Evolutionary conservation across 495 filamentous ascomycete species (phyloP).

Genomic region (Daldinia grandis): DNA sequence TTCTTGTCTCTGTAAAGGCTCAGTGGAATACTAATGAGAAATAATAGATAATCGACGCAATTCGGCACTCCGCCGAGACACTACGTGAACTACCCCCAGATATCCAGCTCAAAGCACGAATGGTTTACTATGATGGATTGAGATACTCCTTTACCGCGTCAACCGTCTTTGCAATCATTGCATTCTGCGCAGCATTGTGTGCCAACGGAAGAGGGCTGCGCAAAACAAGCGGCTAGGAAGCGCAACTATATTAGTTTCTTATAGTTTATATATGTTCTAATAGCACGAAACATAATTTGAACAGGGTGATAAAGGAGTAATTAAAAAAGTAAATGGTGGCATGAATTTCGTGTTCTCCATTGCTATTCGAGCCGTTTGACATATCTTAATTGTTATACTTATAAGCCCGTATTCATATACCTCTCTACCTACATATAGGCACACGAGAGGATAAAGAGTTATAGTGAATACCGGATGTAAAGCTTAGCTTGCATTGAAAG

Average conservation of each 20-base stretch:
- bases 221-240: constrained; percentile 32
- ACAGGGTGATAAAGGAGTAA: too few relatives aligned
- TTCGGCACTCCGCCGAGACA: constrained; percentile 67
- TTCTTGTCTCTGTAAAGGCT: constrained; percentile 31
- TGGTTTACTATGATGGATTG: constrained; percentile 68
- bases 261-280: background rate
- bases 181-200: constrained; percentile 61
- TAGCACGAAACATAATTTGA: too few relatives aligned
- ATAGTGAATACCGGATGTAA: too few relatives aligned
- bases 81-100: constrained; percentile 64
- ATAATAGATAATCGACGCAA: constrained; percentile 64
- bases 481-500: background rate
- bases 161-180: constrained; percentile 59
- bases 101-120: constrained; percentile 65
- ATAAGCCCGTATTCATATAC: too few relatives aligned
- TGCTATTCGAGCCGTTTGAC: too few relatives aligned
- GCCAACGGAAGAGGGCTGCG: constrained; percentile 58
- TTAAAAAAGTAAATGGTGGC: too few relatives aligned
- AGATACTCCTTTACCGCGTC: constrained; percentile 63
- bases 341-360: too few relatives aligned
- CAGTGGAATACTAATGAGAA: constrained; percentile 13
- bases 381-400: too few relatives aligned
- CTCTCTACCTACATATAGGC: too few relatives aligned
- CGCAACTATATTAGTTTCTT: background rate
- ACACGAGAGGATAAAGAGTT: too few relatives aligned